phyloP scores from a whole-genome alignment of 139 green algal genomes.

The Monoraphidium neglectum region DNA sequence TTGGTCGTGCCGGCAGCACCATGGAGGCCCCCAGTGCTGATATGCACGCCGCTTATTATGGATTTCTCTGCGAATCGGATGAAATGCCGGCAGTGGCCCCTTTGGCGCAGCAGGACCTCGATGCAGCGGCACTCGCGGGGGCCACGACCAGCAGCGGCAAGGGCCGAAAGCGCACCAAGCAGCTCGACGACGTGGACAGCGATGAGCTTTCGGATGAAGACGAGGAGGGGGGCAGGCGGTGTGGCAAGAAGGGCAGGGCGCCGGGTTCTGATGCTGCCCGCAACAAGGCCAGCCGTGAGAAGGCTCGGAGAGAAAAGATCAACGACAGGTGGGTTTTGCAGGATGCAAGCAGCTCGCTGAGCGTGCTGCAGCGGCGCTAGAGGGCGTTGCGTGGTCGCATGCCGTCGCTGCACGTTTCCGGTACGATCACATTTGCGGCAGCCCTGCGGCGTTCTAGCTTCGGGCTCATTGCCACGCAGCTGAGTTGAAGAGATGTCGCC shows the following conservation, averaged over 20 bases:
- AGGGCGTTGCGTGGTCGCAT: neutral
- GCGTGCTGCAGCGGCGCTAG: neutral
- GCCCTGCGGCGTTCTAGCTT: neutral
- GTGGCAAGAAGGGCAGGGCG: conserved; percentile 64
- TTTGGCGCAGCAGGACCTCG: too few species aligned
- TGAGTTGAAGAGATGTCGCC: neutral
- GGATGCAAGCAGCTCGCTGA: neutral
- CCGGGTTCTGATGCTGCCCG: conserved; percentile 33
- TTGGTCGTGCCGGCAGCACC: too few species aligned
- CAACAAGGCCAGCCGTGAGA: conserved; percentile 76
- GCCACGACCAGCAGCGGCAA: too few species aligned
- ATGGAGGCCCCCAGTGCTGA: too few species aligned
- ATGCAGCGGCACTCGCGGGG: too few species aligned
- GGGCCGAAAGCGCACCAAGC: too few species aligned
- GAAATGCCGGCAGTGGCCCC: too few species aligned
- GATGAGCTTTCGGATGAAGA: conserved; percentile 18
- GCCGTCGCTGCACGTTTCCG: neutral
- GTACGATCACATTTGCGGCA: neutral
- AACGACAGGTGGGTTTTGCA: conserved; percentile 63
- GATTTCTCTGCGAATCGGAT: too few species aligned
- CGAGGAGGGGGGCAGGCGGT: conserved; percentile 39
- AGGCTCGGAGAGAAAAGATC: conserved; percentile 69
- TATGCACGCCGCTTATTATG: too few species aligned
- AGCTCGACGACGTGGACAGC: too few species aligned
- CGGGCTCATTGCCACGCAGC: neutral